Evolutionary conservation across 176 grass and related monocot genomes (phyloP), one percentile per base, ranked within the genome.

Genomic region (Bolboschoenus planiculmis): DNA sequence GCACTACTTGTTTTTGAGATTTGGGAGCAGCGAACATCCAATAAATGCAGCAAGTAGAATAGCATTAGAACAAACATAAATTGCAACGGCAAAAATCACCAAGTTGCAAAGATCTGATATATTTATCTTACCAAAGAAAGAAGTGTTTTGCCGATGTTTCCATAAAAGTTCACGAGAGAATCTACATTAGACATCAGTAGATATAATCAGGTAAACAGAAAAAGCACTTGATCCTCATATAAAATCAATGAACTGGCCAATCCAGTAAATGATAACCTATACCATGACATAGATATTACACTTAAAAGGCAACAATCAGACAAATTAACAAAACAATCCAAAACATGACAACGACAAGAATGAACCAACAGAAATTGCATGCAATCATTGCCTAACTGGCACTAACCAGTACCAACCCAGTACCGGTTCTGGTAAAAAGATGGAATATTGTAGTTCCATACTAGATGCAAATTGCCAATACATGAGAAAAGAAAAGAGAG

Each of bases 81-180:
- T 50, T 20, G 10, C 5, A 51, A 27, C 30, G 34, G 27, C 6
- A 79, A 40, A 59, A 85, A 62, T 16, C 39, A 83, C 27, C 7
- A 81, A 6, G 11, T 39, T 29, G 26, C 7, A 29, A 37, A 68
- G 6, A 81, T 60, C 15, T 29, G 26, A 20, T 55, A 63, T 29
- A 30, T 56, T 24, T 85, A 84, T 59, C 92, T 83, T 90, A 98
- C 95, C 90, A 98, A 78, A 29, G 95, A 95, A 86, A 98, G 92
- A 54, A 98, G 82, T 6, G 92, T 95, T 89, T 98, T 98, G 26
- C 95, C 95, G 11, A 95, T 93, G 81, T 98, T 98, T 58, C 95
- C 95, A 29, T 98, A 98, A 36, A 98, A 95, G 84, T 98, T 98
- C 74, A 98, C 90, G 9, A 88, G 39, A 5, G 95, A 92, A 80